Conservation (phyloP, 176 grass and related monocot species). For the Cenchrus americanus region DNA sequence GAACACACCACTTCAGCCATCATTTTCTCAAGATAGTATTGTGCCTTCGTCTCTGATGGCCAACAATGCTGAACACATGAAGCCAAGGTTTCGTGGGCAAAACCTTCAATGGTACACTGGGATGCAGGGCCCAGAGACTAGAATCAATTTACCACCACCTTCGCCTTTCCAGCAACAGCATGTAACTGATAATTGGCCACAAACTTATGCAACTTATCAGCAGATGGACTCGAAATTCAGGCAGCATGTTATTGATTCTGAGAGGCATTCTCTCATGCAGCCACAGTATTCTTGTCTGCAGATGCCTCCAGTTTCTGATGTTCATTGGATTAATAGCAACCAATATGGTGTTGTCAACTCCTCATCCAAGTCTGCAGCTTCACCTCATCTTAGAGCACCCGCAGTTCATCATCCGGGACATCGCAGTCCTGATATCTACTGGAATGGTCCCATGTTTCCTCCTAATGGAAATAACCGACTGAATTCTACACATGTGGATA, state of each 20-base stretch:
- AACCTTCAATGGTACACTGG: constrained; percentile 10
- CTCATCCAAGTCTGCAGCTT: not conserved
- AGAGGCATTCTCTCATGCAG: constrained; percentile 35
- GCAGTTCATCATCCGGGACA: constrained; percentile 30
- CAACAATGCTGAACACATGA: constrained; percentile 40
- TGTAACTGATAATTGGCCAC: constrained; percentile 15
- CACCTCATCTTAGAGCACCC: constrained; percentile 25
- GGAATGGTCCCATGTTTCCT: constrained; percentile 17
- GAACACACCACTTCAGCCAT: not conserved
- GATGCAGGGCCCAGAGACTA: constrained; percentile 1
- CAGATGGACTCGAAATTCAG: constrained; percentile 36
- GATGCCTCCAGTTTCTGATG: constrained; percentile 42
- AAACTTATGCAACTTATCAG: constrained; percentile 25
- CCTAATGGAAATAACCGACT: constrained; percentile 25
- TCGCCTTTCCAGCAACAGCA: constrained; percentile 28
- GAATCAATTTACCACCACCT: constrained; percentile 23
- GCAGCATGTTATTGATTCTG: constrained; percentile 37
- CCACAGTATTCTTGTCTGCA: constrained; percentile 38
- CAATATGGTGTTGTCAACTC: constrained; percentile 23
- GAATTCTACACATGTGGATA: constrained; percentile 32
- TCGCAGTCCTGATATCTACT: constrained; percentile 16
- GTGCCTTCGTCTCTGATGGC: not conserved
- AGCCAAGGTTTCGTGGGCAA: not conserved
- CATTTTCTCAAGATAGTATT: constrained; percentile 24
- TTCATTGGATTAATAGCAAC: constrained; percentile 27